These are phyloP conservation scores for Psilocybe sp. DNA, from an alignment of 768 basidiomycete genomes.

Conservation along the genomic window DNA sequence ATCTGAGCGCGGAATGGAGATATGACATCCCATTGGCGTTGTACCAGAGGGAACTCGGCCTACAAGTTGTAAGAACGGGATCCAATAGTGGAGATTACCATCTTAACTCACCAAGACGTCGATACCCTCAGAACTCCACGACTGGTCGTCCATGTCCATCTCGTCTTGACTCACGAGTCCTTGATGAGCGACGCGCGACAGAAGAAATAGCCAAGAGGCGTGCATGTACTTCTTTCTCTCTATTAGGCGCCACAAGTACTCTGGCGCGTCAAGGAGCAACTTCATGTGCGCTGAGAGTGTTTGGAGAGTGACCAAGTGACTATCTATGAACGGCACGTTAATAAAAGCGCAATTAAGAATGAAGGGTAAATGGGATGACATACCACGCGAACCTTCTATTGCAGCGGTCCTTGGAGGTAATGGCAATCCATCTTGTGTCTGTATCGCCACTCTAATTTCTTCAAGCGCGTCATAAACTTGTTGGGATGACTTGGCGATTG, in stretches of 20 bases:
- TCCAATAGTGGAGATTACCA: not conserved
- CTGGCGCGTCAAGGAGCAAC: constrained; percentile 87
- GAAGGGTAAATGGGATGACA: constrained; percentile 10
- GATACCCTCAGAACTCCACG: constrained; percentile 58
- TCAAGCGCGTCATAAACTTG: constrained; percentile 62
- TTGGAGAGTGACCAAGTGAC: constrained; percentile 66
- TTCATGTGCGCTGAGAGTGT: constrained; percentile 86
- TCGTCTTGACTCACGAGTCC: constrained; percentile 63
- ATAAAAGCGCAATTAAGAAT: not conserved
- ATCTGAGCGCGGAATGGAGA: constrained; percentile 88
- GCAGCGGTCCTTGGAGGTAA: constrained; percentile 37
- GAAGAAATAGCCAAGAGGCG: constrained; percentile 85
- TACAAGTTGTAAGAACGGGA: constrained; percentile 22
- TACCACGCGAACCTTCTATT: constrained; percentile 42
- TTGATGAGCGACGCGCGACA: constrained; percentile 82
- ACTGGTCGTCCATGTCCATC: constrained; percentile 62
- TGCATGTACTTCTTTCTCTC: constrained; percentile 76
- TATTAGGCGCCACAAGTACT: constrained; percentile 86
- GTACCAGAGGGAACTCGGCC: constrained; percentile 86
- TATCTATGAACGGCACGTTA: constrained; percentile 39
- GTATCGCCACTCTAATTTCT: constrained; percentile 56
- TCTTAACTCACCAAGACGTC: constrained; percentile 52
- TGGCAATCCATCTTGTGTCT: constrained; percentile 42
- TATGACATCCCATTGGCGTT: constrained; percentile 91
- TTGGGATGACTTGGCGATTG: constrained; percentile 66